Base-by-base conservation (phyloP, 345 rosid species). In the Nephelium lappaceum region DNA sequence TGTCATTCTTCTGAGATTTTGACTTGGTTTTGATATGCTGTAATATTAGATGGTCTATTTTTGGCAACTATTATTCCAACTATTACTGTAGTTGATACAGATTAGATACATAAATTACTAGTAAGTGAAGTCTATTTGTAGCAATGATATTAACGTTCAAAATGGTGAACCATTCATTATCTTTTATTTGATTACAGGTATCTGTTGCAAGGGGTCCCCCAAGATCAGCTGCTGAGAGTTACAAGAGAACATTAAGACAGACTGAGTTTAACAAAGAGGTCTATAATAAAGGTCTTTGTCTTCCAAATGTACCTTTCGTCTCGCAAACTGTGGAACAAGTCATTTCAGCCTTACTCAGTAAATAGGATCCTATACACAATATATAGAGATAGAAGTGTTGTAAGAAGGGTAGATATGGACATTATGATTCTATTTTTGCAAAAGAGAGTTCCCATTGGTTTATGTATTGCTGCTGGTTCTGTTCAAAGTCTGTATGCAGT, bases 181-280 rank as follows among this genome's bases (percentile, higher is more conserved):
- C 64, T n/a, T 68, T 31, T 69, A 12, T 81, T 57, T 51, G 38
- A 78, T 71, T 77, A 79, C 85, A 91, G 95, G 88, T 82, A 38
- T 83, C 91, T n/a, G 38, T 89, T 6, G 95, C 93, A 6, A 90
- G 86, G 73, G 95, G 87, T 70, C 90, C 81, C 75, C 95, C 95
- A 41, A 79, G 70, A 72, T 80, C 64, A 8, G 91, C 95, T 21
- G 70, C 74, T 15, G 87, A 84, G 67, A 89, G 84, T 79, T 92
- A 81, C 86, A 92, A 83, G 84, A 84, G 79, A 66, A 78, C 83
- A 2, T 58, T 88, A 55, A 78, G 21, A 16, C 57, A 14, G 18
- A n/a, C 31, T 9, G 89, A 83, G 10, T 84, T 86, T 62, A 75
- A 62, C 18, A 82, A 81, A 83, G 87, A 80, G 57, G 88, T 86